phyloP scores from a whole-genome alignment of 2,329 filamentous ascomycete genomes.

The Pyrenochaeta sp. region DNA sequence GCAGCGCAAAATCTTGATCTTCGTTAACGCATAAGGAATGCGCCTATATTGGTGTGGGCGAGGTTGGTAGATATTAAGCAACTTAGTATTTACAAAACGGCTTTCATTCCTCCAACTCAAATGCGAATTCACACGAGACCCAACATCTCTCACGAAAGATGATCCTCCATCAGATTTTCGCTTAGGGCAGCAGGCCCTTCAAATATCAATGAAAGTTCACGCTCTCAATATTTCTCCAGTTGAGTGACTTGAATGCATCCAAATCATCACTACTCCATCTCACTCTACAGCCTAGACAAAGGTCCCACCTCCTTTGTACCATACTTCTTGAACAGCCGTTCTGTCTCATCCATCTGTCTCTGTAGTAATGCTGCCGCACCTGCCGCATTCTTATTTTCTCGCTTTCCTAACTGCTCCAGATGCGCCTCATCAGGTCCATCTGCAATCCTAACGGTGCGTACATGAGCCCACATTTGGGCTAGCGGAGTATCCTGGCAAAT shows the following conservation, averaged over 20 bases:
- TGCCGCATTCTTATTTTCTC: slow-evolving; percentile 74
- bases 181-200: too few relatives aligned
- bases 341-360: slow-evolving; percentile 69
- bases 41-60: too few relatives aligned
- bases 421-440: slow-evolving; percentile 95
- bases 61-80: not conserved
- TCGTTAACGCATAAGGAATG: not conserved
- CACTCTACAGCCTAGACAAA: slow-evolving; percentile 11
- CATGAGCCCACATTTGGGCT: slow-evolving; percentile 75
- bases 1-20: not conserved
- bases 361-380: slow-evolving; percentile 67
- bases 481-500: slow-evolving; percentile 92
- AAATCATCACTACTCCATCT: not conserved
- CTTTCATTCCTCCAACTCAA: too few relatives aligned
- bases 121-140: too few relatives aligned
- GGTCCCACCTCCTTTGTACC: slow-evolving; percentile 30
- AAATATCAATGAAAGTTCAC: too few relatives aligned
- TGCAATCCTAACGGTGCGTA: slow-evolving; percentile 80
- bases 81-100: not conserved
- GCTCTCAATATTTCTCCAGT: too few relatives aligned
- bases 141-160: too few relatives aligned
- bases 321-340: slow-evolving; percentile 69
- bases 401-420: slow-evolving; percentile 73
- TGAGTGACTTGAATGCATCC: too few relatives aligned
- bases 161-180: too few relatives aligned